Base-by-base conservation (phyloP, 257 asterid genomes). In the Gentiana macrophylla region DNA sequence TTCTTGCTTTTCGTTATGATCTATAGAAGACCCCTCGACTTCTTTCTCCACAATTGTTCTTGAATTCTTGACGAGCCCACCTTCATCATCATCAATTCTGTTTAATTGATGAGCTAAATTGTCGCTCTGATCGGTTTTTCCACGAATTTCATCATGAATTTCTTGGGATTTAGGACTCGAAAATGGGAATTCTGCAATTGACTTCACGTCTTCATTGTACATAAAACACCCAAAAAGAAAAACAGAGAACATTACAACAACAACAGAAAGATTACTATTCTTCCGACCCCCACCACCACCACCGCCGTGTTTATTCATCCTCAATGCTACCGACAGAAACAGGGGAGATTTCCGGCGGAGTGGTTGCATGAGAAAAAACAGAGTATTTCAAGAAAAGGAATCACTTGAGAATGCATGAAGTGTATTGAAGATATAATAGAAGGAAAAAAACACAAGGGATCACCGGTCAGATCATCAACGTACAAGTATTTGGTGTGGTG, bases 31-130 rank as follows among this genome's bases (percentile, higher is more conserved):
- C 9, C 35, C 47, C 45, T 61, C 75, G 1, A 67, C 65, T 33
- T 79, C 84, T 1, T 73, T 72, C 71, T 80, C 89, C 34, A 74
- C 82, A 0, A 73, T 77, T 9, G 83, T 79, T 72, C 85, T 75
- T 44, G 89, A 66, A 64, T 69, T 76, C 60, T 68, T 55, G 5
- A 80, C 80, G 8, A 83, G 61, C 33, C 83, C 68, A 37, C 64
- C 70, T 15, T 76, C 32, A 35, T 71, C 68, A 38, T 72, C 60
- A 13, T 56, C 45, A 43, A 8, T 5, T 61, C 10, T 36, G 64
- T 52, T 33, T 55, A 46, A 46, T 1, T 15, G 48, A 41, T 56
- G 37, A 32, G 24, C 24, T 24, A 24, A 24, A 24, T 24, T 24
- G 54, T 24, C 32, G 11, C 12, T 35, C 54, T 6, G 15, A 11